phyloP scores from a whole-genome alignment of 2,329 filamentous ascomycete genomes.

The Rutstroemia sp. region DNA sequence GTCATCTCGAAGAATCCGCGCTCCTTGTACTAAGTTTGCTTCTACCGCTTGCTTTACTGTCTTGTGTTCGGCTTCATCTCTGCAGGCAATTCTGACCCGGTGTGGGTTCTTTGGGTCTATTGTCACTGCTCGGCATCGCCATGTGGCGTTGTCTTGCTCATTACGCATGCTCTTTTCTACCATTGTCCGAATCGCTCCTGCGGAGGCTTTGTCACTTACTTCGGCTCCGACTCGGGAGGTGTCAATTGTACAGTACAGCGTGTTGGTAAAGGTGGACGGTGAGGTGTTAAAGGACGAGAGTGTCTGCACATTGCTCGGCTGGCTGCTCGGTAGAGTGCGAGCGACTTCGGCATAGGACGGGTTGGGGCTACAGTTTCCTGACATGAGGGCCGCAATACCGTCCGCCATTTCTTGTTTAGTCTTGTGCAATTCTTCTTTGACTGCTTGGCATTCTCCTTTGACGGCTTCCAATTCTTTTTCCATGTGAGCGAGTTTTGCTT shows the following conservation, averaged over 20 bases:
- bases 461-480: background rate
- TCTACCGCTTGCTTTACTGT: constrained; percentile 17
- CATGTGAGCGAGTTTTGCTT: background rate
- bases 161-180: constrained; percentile 12
- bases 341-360: constrained; percentile 13
- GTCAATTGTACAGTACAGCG: no score
- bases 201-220: constrained; percentile 5
- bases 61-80: constrained; percentile 18
- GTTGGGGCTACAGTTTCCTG: constrained; percentile 4
- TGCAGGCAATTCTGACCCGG: constrained; percentile 16
- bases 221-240: background rate
- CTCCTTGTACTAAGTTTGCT: constrained; percentile 13
- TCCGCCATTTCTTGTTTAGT: constrained; percentile 6
- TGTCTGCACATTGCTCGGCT: no score
- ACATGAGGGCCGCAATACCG: constrained; percentile 2
- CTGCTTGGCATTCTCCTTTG: constrained; percentile 3
- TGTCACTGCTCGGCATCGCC: constrained; percentile 14
- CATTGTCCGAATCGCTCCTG: constrained; percentile 11
- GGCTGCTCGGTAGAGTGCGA: constrained; percentile 11
- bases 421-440: constrained; percentile 4
- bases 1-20: constrained; percentile 18
- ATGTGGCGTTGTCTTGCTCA: constrained; percentile 8
- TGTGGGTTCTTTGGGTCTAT: constrained; percentile 12
- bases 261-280: no score
- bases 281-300: no score